Evolutionary conservation across 1,139 yeast species (phyloP), one percentile per base, ranked within the genome.

Genomic region (Yamadazyma conglobata): DNA sequence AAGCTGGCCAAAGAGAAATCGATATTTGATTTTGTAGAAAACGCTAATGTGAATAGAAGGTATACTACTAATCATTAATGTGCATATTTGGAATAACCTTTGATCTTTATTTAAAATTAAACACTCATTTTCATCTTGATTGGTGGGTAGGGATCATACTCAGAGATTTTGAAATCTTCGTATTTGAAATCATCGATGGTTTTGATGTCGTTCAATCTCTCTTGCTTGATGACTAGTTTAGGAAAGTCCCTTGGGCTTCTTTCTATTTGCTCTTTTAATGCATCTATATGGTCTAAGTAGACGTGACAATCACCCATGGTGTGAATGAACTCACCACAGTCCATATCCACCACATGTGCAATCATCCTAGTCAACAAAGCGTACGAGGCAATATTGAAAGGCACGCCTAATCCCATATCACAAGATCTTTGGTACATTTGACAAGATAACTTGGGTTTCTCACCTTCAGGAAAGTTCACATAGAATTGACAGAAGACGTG

Each of bases 371-470:
- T 88, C 41, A 91, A 68, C 37, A 91, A 65, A 0, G 98, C 95
- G 54, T 91, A 91, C 0, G 96, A 87, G 0, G 99, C 98, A 50
- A 93, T 91, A 54, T 91, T 93, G 59, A 91, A 91, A 0, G 99
- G 99, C 10, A 91, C 97, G 9, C 99, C 99, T 21, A 91, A 73
- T 0, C 99, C 99, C 96, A 91, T 89, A 52, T 91, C 99, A 60
- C 97, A 91, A n/a, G 96, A 86, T 49, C 99, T 75, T 61, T 91
- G 99, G 59, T 93, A 91, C 63, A 91, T 66, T 38, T 83, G 74
- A 56, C 98, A 93, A 10, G 93, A 83, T 36, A 91, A 70, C 50
- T 69, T 77, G 20, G 93, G 93, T 48, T 61, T 76, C 4, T 43
- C 31, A 15, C 58, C 63, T 35, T 66, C 60, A 2, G 93, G 93